Conservation (phyloP, 179 eudicot species). For the Sideroxylon spinosum region DNA sequence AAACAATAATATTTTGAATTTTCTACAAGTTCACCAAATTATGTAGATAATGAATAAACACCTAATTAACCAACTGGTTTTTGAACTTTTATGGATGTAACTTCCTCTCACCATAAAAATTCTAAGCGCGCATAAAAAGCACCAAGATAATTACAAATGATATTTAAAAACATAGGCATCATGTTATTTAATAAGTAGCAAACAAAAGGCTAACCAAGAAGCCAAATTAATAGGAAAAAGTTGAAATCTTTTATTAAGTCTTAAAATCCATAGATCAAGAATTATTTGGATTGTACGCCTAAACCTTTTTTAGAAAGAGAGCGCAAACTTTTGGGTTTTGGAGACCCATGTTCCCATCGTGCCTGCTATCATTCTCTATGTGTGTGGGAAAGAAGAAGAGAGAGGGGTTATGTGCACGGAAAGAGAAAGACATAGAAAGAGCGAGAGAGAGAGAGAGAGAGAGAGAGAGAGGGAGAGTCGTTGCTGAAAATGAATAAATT, state of each 20-base stretch:
- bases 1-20: background rate
- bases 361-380: too few relatives aligned
- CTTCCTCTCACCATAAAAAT: conserved; percentile 71
- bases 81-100: conserved; percentile 85
- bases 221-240: background rate
- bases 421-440: too few relatives aligned
- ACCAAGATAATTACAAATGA: background rate
- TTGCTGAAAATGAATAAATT: too few relatives aligned
- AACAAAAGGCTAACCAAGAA: background rate
- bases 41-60: conserved; percentile 15
- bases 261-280: background rate
- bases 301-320: background rate
- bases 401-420: too few relatives aligned
- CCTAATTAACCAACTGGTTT: conserved; percentile 85
- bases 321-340: background rate
- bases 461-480: too few relatives aligned
- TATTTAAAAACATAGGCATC: background rate
- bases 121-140: background rate
- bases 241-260: background rate
- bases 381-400: too few relatives aligned
- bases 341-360: too few relatives aligned
- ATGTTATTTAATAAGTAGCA: background rate
- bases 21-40: background rate
- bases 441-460: too few relatives aligned
- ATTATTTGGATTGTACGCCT: conserved; percentile 3